These are phyloP conservation scores for Teunomyces cretensis DNA, from an alignment of 805 yeast species.

Conservation along the genomic window DNA sequence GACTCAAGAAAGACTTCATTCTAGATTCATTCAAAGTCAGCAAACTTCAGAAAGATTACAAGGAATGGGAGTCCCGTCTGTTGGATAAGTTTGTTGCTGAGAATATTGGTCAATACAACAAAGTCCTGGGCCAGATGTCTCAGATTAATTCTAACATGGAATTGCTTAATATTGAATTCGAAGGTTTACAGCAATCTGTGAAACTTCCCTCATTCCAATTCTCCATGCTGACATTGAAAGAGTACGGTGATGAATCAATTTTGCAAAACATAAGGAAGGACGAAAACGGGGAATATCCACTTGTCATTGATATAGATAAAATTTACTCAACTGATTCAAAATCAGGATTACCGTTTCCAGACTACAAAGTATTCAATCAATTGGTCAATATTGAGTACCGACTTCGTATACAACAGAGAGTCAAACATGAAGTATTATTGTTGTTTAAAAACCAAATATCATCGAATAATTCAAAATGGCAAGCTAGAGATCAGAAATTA, in stretches of 20 bases:
- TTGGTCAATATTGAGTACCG: conserved; percentile 35
- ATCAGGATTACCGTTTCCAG: conserved; percentile 26
- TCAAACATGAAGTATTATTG: conserved; percentile 35
- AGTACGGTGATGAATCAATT: conserved; percentile 21
- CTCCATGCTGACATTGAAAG: conserved; percentile 27
- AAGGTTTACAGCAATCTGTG: conserved; percentile 16
- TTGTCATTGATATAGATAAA: conserved; percentile 13
- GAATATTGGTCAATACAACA: conserved; percentile 30
- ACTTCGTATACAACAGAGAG: conserved; percentile 29
- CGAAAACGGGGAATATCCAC: conserved; percentile 13
- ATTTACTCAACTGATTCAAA: conserved; percentile 30
- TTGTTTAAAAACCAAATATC: conserved; percentile 30
- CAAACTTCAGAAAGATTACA: conserved; percentile 28
- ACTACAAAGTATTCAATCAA: conserved; percentile 25
- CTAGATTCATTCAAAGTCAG: conserved; percentile 37
- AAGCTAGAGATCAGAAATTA: conserved; percentile 28
- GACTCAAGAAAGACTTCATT: conserved; percentile 17
- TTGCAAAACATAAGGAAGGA: conserved; percentile 14
- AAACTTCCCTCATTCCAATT: conserved; percentile 14
- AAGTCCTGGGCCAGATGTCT: conserved; percentile 26
- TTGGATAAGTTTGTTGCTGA: conserved; percentile 18
- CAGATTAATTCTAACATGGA: conserved; percentile 26
- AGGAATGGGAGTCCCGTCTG: conserved; percentile 25
- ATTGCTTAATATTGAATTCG: conserved; percentile 21
- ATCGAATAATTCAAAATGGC: conserved; percentile 36